Evolutionary conservation across 1,284 basidiomycete species (phyloP).

Genomic region (Cryptococcus depauperatus): DNA sequence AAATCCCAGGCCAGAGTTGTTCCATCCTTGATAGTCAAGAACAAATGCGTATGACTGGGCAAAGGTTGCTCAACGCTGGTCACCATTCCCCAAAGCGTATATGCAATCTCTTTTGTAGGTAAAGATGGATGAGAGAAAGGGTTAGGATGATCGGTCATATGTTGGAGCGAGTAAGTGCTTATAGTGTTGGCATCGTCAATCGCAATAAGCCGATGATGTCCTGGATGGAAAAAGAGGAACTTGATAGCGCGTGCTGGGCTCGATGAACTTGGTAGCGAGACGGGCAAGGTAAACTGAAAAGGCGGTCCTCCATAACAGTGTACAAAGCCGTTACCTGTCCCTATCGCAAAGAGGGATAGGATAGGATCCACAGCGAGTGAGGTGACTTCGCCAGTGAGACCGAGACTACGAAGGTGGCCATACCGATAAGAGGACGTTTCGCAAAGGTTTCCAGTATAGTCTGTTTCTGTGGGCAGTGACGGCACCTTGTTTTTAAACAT

Average conservation of each 20-base stretch:
- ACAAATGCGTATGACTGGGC: slow-evolving; percentile 38
- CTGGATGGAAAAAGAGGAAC: slow-evolving; percentile 43
- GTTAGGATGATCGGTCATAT: slow-evolving; percentile 29
- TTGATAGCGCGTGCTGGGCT: slow-evolving; percentile 25
- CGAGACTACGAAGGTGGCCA: slow-evolving; percentile 40
- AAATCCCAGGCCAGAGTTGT: slow-evolving; percentile 58
- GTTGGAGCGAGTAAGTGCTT: slow-evolving; percentile 31
- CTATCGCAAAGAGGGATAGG: slow-evolving; percentile 64
- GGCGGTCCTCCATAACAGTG: slow-evolving; percentile 38
- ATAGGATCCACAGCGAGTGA: slow-evolving; percentile 63
- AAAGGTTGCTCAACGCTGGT: slow-evolving; percentile 35
- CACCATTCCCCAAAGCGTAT: slow-evolving; percentile 27
- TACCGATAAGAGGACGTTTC: slow-evolving; percentile 42
- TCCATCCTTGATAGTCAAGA: slow-evolving; percentile 43
- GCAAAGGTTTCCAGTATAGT: slow-evolving; percentile 40
- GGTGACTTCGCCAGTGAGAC: slow-evolving; percentile 51
- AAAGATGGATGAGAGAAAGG: slow-evolving; percentile 30
- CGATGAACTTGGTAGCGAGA: slow-evolving; percentile 21
- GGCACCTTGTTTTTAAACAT: slow-evolving; percentile 42
- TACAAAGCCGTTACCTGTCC: slow-evolving; percentile 44
- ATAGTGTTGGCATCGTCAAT: slow-evolving; percentile 38
- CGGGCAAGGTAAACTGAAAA: slow-evolving; percentile 39
- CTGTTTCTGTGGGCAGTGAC: slow-evolving; percentile 25
- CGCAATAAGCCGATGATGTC: slow-evolving; percentile 35
- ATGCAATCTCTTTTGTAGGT: slow-evolving; percentile 26